Percentiles rank a stretch among this genome's conserved stretches.
These are phyloP conservation scores for Gaeumannomyces tritici DNA, from an alignment of 2,329 filamentous ascomycete species.

Conservation along the genomic window DNA sequence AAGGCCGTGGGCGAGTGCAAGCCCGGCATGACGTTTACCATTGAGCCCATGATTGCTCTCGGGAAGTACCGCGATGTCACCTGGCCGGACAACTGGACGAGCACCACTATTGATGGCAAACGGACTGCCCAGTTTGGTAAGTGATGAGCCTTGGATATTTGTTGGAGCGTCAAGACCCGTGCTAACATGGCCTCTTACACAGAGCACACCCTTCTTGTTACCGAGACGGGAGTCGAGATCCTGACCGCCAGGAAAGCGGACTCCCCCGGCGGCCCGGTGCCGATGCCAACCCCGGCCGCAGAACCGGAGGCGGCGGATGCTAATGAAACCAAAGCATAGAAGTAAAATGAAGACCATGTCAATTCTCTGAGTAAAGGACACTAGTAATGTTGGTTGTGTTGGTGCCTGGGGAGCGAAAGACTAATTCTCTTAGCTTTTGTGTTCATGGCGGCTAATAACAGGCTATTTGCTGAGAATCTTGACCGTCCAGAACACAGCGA, in stretches of 20 bases:
- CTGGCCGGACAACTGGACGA: conserved; percentile 99
- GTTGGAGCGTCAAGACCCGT: background rate
- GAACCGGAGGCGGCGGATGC: background rate
- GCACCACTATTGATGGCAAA: conserved; percentile 82
- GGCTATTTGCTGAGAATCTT: background rate
- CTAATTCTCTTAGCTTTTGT: background rate
- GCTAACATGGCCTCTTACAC: conserved; percentile 5
- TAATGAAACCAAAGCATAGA: background rate
- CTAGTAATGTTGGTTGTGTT: background rate
- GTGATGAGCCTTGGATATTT: conserved; percentile 16
- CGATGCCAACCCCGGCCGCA: conserved; percentile 27
- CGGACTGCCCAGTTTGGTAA: conserved; percentile 85
- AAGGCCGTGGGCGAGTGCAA: conserved; percentile 93
- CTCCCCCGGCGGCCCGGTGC: conserved; percentile 67
- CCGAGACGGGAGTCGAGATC: conserved; percentile 74
- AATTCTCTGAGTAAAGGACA: background rate
- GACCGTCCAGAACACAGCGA: background rate
- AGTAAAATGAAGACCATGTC: background rate
- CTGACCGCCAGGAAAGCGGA: conserved; percentile 63
- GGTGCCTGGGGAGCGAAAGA: background rate
- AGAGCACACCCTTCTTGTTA: conserved; percentile 80
- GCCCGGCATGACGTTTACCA: conserved; percentile 96
- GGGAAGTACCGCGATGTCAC: conserved; percentile 88
- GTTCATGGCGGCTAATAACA: background rate
- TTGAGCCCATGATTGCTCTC: conserved; percentile 95